Percentiles rank a stretch among this genome's conserved stretches.
These are phyloP conservation scores for Mercurialis annua DNA, from an alignment of 345 rosid genomes.

Conservation along the genomic window DNA sequence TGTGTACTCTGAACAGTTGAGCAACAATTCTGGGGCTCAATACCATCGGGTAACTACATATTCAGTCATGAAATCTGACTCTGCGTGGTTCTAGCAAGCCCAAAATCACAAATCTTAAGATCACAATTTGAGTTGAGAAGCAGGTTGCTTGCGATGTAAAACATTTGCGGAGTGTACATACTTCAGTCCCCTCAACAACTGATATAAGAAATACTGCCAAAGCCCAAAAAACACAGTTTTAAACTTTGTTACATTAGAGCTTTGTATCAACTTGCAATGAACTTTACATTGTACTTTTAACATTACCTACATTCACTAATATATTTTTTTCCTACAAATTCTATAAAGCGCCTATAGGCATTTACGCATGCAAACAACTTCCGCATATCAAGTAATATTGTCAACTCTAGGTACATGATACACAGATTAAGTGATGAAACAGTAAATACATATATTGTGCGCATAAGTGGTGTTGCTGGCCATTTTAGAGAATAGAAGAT, in stretches of 20 bases:
- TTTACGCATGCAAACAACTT: not conserved
- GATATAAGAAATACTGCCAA: constrained; percentile 77
- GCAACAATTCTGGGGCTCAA: constrained; percentile 74
- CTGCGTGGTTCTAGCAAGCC: constrained; percentile 88
- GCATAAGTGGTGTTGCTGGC: not conserved
- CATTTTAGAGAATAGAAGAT: not conserved
- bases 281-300: not conserved
- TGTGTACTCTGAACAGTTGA: constrained; percentile 69
- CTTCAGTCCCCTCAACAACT: constrained; percentile 73
- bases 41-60: constrained; percentile 81
- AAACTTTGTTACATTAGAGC: not conserved
- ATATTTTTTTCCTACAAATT: not conserved
- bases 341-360: not conserved
- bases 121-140: constrained; percentile 63
- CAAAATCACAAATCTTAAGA: constrained; percentile 79
- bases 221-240: constrained; percentile 6
- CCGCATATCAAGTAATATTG: not conserved
- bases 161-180: constrained; percentile 83
- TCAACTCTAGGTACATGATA: not conserved
- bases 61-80: constrained; percentile 88
- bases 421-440: not conserved
- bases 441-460: not conserved
- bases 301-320: not conserved
- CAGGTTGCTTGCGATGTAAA: constrained; percentile 87
- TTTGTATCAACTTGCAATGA: not conserved